Evolutionary conservation across 2,329 filamentous ascomycete species (phyloP), one percentile per base, ranked within the genome.

Genomic region (Rhynchosporium secalis): DNA sequence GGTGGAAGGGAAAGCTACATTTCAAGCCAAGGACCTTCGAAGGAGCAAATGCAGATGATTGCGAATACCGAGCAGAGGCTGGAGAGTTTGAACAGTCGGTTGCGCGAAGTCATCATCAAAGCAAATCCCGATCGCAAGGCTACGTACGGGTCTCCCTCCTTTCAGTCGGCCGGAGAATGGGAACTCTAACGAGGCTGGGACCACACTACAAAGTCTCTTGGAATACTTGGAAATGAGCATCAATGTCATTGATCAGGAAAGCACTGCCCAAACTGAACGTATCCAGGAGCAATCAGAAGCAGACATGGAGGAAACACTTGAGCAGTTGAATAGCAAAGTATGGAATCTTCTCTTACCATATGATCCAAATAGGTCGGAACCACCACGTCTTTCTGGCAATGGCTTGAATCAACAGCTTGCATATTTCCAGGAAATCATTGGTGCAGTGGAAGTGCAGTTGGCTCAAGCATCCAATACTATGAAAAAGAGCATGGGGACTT

Each of bases 141-240:
- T 9, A 68, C 43, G 31, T 69, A 68, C n/a, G 61, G 58, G 1
- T 40, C 58, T 36, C 70, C 70, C 71, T 41, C 70, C 71, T 45
- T 56, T 66, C 20, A 66, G 66, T 28, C 77, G 77, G 15, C 79
- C 79, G 62, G 82, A 71, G 40, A 75, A 76, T 48, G 70, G 68
- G n/a, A 63, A 71, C 69, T 45, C 73, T 64, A 68, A 71, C 20
- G 78, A 80, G 57, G 75, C 81, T 13, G 79, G 79, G 7, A 78
- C 80, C 20, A 76, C 80, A 61, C 74, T 88, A 28, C 74, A 75
- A 33, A 78, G 72, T 45, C 88, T 93, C 71, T 75, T 95, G 26
- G 84, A 88, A 46, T 93, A 92, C 70, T 79, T 96, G 3, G 86
- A 90, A 62, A 83, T 83, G 68, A 85, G 85, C 1, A 76, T 95